Base-by-base conservation (phyloP, 495 filamentous ascomycete species). In the Aspergillus indologenus region DNA sequence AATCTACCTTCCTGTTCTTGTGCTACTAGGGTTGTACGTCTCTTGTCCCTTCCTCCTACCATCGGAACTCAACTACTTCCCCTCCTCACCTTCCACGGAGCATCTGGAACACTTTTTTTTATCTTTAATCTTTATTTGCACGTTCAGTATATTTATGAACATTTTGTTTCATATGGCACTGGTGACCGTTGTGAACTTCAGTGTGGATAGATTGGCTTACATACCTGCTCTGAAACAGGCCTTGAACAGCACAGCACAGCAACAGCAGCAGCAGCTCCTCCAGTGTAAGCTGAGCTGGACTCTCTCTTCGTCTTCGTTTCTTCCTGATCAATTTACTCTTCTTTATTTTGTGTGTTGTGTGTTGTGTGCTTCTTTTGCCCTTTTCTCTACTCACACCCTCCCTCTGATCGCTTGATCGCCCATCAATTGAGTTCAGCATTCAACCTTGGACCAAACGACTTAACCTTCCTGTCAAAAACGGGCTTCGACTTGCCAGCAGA, bases 141-240 rank as follows among this genome's bases (percentile, higher is more conserved):
- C 14, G 23, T 18, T 51, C 18, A 7, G 22, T 5, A 9, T 5
- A 21, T 50, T 19, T 5, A 4, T 34, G 23, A n/a, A n/a, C 21
- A 40, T 3, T 31, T 51, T 7, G 29, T 50, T 21, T 63, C 53
- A 48, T 51, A 63, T 63, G 61, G 61, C 57, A 56, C 53, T 18
- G 42, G 61, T 63, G 61, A 56, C 56, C 57, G 53, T 54, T 52
- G 57, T 60, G 47, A 59, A 31, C 46, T 49, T 57, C 48, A 53
- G 54, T 54, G 61, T 63, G 61, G 54, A 60, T 60, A 57, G 59
- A 59, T 63, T 57, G 61, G 61, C 61, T 63, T 56, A 63, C 61
- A 59, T 61, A 58, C 62, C 55, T 57, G 45, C 49, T 54, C 61
- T 47, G 57, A 64, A 61, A 57, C 62, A 61, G 58, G 58, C 57